Evolutionary conservation across 371 early-diverging fungal species (phyloP).

Genomic region (Circinella umbellata): DNA sequence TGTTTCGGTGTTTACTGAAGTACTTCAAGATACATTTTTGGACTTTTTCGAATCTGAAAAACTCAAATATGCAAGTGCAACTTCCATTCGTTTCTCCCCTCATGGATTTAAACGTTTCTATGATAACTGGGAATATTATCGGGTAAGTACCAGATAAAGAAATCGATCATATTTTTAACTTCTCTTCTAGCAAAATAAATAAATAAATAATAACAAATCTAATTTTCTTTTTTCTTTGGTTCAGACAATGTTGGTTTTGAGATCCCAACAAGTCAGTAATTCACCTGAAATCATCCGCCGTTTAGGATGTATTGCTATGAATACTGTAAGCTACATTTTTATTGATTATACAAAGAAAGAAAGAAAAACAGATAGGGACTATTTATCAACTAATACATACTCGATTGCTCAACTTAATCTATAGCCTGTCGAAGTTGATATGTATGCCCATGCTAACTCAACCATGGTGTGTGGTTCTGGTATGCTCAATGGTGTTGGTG

Average conservation of each 20-base stretch:
- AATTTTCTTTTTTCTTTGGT: not conserved
- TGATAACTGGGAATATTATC: constrained; percentile 54
- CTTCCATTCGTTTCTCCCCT: constrained; percentile 59
- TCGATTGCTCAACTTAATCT: too few species aligned
- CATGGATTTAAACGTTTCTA: constrained; percentile 58
- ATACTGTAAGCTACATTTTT: constrained; percentile 26
- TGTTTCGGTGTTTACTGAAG: constrained; percentile 60
- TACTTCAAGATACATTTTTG: constrained; percentile 57
- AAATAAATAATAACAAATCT: too few species aligned
- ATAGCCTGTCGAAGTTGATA: constrained; percentile 27
- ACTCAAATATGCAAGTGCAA: constrained; percentile 59
- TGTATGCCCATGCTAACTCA: constrained; percentile 59
- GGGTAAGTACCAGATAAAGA: constrained; percentile 19
- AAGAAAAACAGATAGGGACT: too few species aligned
- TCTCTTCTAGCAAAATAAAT: not conserved
- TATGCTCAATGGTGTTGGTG: constrained; percentile 60
- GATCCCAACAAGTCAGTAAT: constrained; percentile 59
- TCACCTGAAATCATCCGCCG: constrained; percentile 58
- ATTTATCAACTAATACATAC: too few species aligned
- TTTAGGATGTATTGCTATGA: constrained; percentile 60
- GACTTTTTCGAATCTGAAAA: constrained; percentile 60
- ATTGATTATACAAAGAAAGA: too few species aligned
- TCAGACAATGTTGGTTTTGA: constrained; percentile 28
- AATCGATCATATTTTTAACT: too few species aligned
- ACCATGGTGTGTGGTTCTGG: constrained; percentile 56